Evolutionary conservation across 306 rosid genomes (phyloP).

Genomic region (Herpetospermum pedunculosum): DNA sequence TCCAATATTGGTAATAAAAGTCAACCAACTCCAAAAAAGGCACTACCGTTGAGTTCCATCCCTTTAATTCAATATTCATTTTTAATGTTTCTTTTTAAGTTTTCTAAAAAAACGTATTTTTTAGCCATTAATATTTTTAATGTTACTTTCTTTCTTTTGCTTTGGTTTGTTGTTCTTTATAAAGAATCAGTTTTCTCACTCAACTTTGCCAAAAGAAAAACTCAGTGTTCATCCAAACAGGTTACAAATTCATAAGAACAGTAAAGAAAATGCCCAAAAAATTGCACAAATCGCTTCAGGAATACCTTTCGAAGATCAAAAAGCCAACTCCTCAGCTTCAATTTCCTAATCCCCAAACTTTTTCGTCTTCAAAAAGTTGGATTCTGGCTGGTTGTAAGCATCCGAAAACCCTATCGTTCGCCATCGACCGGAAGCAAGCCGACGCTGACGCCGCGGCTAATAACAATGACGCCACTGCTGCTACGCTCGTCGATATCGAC

Average conservation of each 20-base stretch:
- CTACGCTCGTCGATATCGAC: constrained; percentile 52
- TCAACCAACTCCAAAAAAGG: background rate
- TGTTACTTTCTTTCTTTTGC: constrained; percentile 2
- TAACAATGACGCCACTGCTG: constrained; percentile 24
- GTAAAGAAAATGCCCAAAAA: constrained; percentile 59
- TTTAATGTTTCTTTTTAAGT: background rate
- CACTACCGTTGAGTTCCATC: constrained; percentile 3
- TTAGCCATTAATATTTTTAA: background rate
- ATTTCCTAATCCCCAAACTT: constrained; percentile 15
- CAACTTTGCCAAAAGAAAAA: background rate
- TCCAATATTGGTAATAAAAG: background rate
- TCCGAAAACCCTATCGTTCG: constrained; percentile 50
- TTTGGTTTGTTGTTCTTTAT: constrained; percentile 6
- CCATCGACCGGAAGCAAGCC: constrained; percentile 16
- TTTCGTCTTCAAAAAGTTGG: constrained; percentile 43
- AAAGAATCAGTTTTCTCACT: constrained; percentile 13
- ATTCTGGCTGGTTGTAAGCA: constrained; percentile 40
- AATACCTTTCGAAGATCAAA: constrained; percentile 41
- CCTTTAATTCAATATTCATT: background rate
- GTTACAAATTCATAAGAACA: no score
- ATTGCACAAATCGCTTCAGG: constrained; percentile 31
- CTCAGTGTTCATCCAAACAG: no score
- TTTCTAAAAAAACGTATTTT: background rate
- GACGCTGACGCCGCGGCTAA: background rate
- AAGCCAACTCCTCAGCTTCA: constrained; percentile 16